Evolutionary conservation across 352 stramenopile genomes (phyloP).

Genomic region (Blastocystis sp.): DNA sequence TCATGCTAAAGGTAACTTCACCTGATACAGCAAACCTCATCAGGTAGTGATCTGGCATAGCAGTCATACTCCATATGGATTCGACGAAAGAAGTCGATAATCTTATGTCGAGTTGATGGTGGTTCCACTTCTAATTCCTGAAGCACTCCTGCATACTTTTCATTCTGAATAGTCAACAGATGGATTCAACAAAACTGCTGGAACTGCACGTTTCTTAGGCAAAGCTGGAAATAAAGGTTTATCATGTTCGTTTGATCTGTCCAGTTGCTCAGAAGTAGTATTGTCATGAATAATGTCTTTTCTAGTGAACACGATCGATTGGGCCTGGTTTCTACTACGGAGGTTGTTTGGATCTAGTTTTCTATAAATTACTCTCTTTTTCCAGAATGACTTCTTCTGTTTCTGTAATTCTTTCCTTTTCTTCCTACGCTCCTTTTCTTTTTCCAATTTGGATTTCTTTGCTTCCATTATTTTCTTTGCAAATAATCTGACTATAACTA

Average conservation of each 20-base stretch:
- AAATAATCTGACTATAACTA: not conserved
- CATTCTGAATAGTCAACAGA: not conserved
- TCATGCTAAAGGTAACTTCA: not conserved
- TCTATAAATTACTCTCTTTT: not conserved
- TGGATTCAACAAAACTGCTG: not conserved
- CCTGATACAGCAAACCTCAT: not conserved
- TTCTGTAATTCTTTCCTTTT: constrained; percentile 35
- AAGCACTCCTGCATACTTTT: not conserved
- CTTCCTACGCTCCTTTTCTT: constrained; percentile 20
- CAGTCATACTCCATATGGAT: not conserved
- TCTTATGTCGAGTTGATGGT: not conserved
- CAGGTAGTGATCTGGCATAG: not conserved
- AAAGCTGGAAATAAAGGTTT: not conserved
- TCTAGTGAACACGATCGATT: constrained; percentile 19
- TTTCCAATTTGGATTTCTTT: not conserved
- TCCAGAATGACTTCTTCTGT: not conserved
- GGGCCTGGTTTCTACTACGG: not conserved
- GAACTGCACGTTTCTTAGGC: not conserved
- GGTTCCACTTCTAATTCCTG: not conserved
- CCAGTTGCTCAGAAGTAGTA: not conserved
- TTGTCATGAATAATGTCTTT: not conserved
- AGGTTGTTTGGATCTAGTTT: not conserved
- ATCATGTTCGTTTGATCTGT: not conserved
- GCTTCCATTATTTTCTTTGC: not conserved
- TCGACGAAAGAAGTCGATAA: not conserved